Conservation (phyloP, 768 basidiomycete genomes). For the Lanmaoa pseudosensibilis region DNA sequence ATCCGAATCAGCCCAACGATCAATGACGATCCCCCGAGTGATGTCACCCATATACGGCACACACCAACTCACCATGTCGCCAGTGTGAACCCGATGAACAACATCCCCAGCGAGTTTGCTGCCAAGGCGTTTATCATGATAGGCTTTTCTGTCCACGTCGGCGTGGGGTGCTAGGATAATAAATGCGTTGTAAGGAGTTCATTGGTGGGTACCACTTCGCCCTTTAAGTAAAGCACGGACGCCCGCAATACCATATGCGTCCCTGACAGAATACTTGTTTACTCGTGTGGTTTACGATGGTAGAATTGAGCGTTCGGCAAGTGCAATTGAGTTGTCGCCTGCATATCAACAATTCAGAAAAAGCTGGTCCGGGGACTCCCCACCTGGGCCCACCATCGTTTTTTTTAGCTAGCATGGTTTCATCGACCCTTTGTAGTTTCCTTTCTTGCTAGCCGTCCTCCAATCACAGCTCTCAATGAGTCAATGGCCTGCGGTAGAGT, state of each 20-base stretch:
- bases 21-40: neutral
- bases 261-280: neutral
- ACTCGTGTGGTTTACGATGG: neutral
- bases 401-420: no score
- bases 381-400: no score
- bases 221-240: neutral
- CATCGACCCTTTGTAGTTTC: no score
- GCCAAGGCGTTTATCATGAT: neutral
- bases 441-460: no score
- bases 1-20: neutral
- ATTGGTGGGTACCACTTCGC: neutral
- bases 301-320: neutral
- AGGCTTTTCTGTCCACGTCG: neutral
- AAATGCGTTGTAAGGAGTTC: neutral
- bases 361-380: no score
- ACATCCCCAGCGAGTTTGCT: constrained; percentile 7
- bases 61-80: constrained; percentile 11
- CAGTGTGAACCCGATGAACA: constrained; percentile 12
- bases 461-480: no score
- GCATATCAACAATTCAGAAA: no score
- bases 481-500: no score
- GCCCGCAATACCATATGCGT: neutral
- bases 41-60: neutral
- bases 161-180: neutral
- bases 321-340: no score